Evolutionary conservation across 345 rosid species (phyloP).

Genomic region (Cardamine chenopodiifolia): DNA sequence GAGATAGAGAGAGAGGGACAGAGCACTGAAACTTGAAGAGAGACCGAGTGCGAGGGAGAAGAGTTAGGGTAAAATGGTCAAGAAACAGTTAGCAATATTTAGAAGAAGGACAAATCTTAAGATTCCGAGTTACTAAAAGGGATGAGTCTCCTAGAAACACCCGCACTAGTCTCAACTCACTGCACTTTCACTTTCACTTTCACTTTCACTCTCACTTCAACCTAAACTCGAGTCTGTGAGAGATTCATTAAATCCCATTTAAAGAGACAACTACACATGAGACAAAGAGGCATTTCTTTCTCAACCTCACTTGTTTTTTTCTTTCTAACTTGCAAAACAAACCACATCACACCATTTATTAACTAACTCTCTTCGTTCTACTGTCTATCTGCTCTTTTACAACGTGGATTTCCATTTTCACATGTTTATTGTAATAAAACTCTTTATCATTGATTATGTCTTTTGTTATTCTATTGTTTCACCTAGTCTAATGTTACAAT

Average conservation of each 20-base stretch:
- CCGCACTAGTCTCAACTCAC: slow-evolving; percentile 53
- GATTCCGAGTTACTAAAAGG: no score
- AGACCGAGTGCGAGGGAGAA: background rate
- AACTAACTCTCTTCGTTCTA: slow-evolving; percentile 18
- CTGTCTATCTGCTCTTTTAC: slow-evolving; percentile 23
- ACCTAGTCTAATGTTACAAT: background rate
- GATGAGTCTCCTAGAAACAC: slow-evolving; percentile 45
- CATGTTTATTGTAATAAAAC: background rate
- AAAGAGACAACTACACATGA: slow-evolving; percentile 78
- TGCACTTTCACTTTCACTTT: slow-evolving; percentile 75
- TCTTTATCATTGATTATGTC: background rate
- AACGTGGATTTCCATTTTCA: slow-evolving; percentile 27
- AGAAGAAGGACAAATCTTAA: no score
- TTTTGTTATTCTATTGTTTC: background rate
- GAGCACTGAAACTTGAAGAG: slow-evolving; percentile 55
- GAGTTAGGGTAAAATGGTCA: slow-evolving; percentile 31
- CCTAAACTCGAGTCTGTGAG: slow-evolving; percentile 25
- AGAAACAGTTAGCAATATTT: slow-evolving; percentile 30
- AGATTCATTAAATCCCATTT: slow-evolving; percentile 36
- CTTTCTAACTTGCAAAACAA: slow-evolving; percentile 43
- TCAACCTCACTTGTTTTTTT: slow-evolving; percentile 42
- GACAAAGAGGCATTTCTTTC: slow-evolving; percentile 52
- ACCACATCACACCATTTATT: slow-evolving; percentile 39
- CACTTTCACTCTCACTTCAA: slow-evolving; percentile 39
- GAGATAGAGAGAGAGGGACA: slow-evolving; percentile 13